These are phyloP conservation scores for Rhododendron ovatum DNA, from an alignment of 148 eudicot species.

Conservation along the genomic window DNA sequence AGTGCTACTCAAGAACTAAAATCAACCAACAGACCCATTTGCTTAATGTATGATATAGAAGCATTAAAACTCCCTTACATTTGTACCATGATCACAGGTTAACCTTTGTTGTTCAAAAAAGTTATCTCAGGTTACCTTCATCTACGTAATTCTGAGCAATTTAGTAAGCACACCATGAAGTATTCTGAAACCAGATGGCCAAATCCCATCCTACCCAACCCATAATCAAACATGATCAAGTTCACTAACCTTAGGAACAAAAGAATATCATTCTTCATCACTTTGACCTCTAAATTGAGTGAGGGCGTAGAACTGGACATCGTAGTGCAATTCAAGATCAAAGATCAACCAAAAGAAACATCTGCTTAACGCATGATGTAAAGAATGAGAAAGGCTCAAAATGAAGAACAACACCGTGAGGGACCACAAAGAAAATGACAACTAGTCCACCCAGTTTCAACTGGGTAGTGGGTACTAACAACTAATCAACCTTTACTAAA, in stretches of 20 bases:
- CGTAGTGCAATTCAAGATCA: background rate
- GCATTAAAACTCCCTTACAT: background rate
- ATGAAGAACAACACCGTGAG: background rate
- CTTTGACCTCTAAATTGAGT: background rate
- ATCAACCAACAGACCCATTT: background rate
- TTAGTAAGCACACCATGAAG: background rate
- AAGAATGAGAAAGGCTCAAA: background rate
- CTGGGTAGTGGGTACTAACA: background rate
- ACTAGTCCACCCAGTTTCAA: background rate
- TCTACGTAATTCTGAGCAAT: background rate
- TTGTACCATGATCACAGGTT: background rate
- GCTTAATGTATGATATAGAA: background rate
- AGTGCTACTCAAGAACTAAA: background rate
- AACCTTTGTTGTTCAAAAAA: background rate
- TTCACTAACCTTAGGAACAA: background rate
- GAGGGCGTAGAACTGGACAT: background rate
- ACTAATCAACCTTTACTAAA: background rate
- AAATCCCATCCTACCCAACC: background rate
- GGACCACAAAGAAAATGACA: background rate
- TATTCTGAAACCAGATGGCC: background rate
- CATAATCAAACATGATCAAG: background rate
- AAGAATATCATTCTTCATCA: background rate
- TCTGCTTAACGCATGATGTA: background rate
- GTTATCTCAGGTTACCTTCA: background rate
- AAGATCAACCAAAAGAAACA: background rate